Percentiles rank a stretch among this genome's conserved stretches.
Evolutionary conservation across 2,329 filamentous ascomycete species (phyloP).

Genomic region (Fusarium sp.): DNA sequence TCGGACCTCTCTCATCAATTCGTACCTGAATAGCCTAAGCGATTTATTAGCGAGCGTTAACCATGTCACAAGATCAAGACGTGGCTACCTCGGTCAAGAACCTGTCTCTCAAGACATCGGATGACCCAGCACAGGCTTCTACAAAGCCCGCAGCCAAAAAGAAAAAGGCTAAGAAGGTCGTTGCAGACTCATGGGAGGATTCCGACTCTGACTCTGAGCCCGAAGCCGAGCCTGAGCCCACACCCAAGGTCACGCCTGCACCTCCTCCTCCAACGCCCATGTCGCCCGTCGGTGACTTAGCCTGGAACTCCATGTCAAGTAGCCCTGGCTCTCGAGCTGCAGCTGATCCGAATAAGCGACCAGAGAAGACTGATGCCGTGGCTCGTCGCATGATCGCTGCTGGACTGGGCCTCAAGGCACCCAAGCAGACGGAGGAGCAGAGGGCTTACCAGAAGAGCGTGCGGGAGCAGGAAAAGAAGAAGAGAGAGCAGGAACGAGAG

Average conservation of each 20-base stretch:
- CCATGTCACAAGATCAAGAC: conserved; percentile 44
- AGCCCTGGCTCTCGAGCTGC: conserved; percentile 8
- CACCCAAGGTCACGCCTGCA: conserved; percentile 50
- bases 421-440: conserved; percentile 88
- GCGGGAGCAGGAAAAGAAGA: conserved; percentile 85
- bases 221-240: conserved; percentile 52
- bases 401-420: conserved; percentile 82
- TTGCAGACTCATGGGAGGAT: conserved; percentile 65
- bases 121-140: conserved; percentile 23
- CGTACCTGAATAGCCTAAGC: not conserved
- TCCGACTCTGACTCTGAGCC: conserved; percentile 63
- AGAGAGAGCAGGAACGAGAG: conserved; percentile 76
- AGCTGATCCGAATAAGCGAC: conserved; percentile 57
- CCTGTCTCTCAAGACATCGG: conserved; percentile 46
- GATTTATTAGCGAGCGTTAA: not conserved
- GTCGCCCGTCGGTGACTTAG: conserved; percentile 55
- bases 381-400: conserved; percentile 90
- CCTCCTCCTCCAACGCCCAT: conserved; percentile 76
- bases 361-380: conserved; percentile 94
- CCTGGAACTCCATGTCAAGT: conserved; percentile 36
- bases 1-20: no score
- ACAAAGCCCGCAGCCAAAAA: conserved; percentile 46
- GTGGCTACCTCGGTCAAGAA: conserved; percentile 48
- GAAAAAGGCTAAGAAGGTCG: conserved; percentile 45
- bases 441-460: conserved; percentile 84